Base-by-base conservation (phyloP, 805 yeast genomes). In the Lipomyces chichibuensis region DNA sequence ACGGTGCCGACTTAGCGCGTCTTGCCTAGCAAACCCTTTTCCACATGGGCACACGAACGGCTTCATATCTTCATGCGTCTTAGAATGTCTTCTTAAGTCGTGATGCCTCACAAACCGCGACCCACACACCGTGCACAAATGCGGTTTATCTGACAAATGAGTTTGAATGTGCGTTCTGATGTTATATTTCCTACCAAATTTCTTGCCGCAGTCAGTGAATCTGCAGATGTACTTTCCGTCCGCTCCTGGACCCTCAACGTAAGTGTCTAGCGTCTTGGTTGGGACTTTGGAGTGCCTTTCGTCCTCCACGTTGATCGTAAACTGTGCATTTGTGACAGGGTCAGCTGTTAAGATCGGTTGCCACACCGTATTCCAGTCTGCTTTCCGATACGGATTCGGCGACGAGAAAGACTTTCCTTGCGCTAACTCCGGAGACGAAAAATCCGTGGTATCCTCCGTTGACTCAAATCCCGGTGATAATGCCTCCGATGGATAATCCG, bases 131-230 rank as follows among this genome's bases (percentile, higher is more conserved):
- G 81, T 82, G 79, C 99, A 95, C 0, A 84, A 80, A 78, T 91
- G 94, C 0, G 99, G 99, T 70, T 98, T 82, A 77, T 96, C 99
- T 76, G 94, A 88, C 60, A 95, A 79, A 81, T 95, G 99, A 0
- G 99, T 95, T 77, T 95, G 99, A 65, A 95, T 93, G 77, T 95
- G 99, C 0, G 97, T 91, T 69, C 98, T 82, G 13, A 92, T 91
- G 74, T 95, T 95, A 78, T 96, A 96, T 58, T 97, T 83, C 75
- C 99, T 83, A 7, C 92, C 87, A 78, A 95, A 94, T 63, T 84
- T 80, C 78, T 95, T 92, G 9, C 90, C 89, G 79, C 99, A 95
- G 63, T 83, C 83, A 17, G 89, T 85, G 77, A 82, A 94, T 66
- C 84, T 82, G 78, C 99, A 95, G 49, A 87, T 83, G 79, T 84